A percentile compares a stretch with the other conserved stretches of the same genome.
Evolutionary conservation across 345 rosid species (phyloP).

Genomic region (Hypericum perforatum): DNA sequence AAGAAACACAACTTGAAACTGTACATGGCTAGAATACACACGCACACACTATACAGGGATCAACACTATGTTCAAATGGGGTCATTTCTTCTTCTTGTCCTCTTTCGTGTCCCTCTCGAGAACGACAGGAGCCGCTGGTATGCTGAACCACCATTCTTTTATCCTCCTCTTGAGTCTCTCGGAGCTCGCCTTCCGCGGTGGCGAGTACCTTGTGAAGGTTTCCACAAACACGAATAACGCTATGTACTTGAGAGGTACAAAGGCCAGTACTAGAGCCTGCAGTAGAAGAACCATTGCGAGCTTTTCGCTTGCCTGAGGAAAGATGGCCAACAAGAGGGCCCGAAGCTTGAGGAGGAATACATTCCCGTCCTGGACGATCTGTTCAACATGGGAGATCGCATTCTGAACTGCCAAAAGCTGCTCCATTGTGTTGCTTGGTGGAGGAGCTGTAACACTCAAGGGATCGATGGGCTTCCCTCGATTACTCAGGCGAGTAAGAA

Average conservation of each 20-base stretch:
- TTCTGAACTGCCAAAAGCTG: constrained; percentile 92
- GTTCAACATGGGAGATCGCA: constrained; percentile 68
- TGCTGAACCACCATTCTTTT: constrained; percentile 98
- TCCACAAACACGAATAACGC: constrained; percentile 45
- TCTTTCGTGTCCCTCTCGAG: constrained; percentile 64
- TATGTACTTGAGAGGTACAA: constrained; percentile 55
- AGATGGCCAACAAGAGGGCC: constrained; percentile 56
- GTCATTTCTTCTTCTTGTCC: constrained; percentile 40
- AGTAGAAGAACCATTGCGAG: constrained; percentile 46
- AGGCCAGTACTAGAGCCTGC: constrained; percentile 34
- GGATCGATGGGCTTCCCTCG: constrained; percentile 44
- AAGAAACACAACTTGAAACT: background rate
- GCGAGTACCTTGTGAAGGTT: constrained; percentile 73
- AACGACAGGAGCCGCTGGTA: constrained; percentile 84
- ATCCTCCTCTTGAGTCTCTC: constrained; percentile 71
- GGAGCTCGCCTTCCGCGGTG: constrained; percentile 50
- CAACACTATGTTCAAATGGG: constrained; percentile 1
- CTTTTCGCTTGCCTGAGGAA: constrained; percentile 86
- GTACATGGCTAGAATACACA: background rate
- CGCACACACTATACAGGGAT: background rate
- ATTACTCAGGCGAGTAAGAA: constrained; percentile 44
- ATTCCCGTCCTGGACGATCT: constrained; percentile 76
- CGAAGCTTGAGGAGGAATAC: constrained; percentile 76
- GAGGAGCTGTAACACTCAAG: constrained; percentile 73
- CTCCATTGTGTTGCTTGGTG: constrained; percentile 82